A percentile compares a stretch with the other conserved stretches of the same genome.
phyloP scores from a whole-genome alignment of 2,329 filamentous ascomycete genomes.

The Exophiala sideris region DNA sequence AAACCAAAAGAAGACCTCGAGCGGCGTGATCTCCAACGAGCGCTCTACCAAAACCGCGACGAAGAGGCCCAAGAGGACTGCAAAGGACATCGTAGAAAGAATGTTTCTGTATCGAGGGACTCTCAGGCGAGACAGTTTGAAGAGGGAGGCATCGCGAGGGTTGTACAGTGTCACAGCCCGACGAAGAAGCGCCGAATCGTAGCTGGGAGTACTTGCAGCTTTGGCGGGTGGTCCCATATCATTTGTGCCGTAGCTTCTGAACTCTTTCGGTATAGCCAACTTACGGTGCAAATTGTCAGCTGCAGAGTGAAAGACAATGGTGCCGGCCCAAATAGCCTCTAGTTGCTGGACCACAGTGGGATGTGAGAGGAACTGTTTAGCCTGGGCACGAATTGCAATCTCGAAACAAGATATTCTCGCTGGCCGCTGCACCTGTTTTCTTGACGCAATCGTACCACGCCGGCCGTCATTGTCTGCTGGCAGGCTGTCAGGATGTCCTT shows the following conservation, averaged over 20 bases:
- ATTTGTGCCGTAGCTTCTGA: constrained; percentile 40
- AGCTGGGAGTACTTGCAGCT: constrained; percentile 16
- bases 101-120: constrained; percentile 91
- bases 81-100: constrained; percentile 82
- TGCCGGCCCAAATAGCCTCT: constrained; percentile 96
- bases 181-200: constrained; percentile 15
- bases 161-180: constrained; percentile 85
- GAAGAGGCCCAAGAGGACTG: constrained; percentile 79
- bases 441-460: constrained; percentile 31
- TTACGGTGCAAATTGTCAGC: constrained; percentile 77
- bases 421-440: constrained; percentile 50
- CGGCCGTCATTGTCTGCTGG: constrained; percentile 19
- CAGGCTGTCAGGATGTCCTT: constrained; percentile 63
- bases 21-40: constrained; percentile 73
- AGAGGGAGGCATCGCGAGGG: constrained; percentile 80
- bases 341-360: constrained; percentile 89
- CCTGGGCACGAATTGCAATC: constrained; percentile 86
- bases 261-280: constrained; percentile 19
- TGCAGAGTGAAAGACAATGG: constrained; percentile 87
- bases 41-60: constrained; percentile 74
- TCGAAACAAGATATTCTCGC: constrained; percentile 86
- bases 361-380: constrained; percentile 88
- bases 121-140: constrained; percentile 85
- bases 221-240: constrained; percentile 21
- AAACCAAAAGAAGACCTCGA: constrained; percentile 93